Evolutionary conservation across 108 stramenopile species (phyloP), one percentile per base, ranked within the genome.

Genomic region (Skeletonema potamos): DNA sequence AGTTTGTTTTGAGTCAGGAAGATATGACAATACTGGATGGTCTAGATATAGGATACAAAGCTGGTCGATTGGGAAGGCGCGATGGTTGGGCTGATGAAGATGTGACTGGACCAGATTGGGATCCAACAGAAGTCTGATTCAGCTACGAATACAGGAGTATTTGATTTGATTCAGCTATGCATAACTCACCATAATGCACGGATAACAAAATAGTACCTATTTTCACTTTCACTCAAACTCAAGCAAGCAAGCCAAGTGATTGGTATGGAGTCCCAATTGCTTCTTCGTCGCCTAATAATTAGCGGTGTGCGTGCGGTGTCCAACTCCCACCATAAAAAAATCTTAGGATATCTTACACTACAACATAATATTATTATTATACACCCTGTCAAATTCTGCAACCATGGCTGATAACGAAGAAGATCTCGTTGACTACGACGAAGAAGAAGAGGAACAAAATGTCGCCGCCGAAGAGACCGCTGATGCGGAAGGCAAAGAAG

Each of bases 381-480:
- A n/a, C n/a, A n/a, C n/a, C 18, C 22, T 9, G 22, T 22, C 20
- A 5, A 24, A 51, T 46, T 22, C 68, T 59, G 44, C 59, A 80
- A 76, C 71, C 74, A 92, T 92, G 92, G 92, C 89, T 33, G 89
- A 89, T 65, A 89, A 89, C 72, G 91, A 92, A 73, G 75, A 82
- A 64, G 92, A 93, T 65, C 87, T 93, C 62, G 92, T 93, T 72
- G 92, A 93, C 67, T 93, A 93, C 81, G 92, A 93, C 81, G 92
- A 93, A 76, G 92, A 90, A 75, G 90, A 93, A 83, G 86, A 88
- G 46, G 89, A 85, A 33, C 85, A 86, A 74, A 77, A 86, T 43
- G 79, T 87, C 63, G 73, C 85, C 11, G 88, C 82, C 7, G 92
- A 92, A 44, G 83, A 87, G 58, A 48, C 81, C 9, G 74, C 76